A percentile compares a stretch with the other conserved stretches of the same genome.
These are phyloP conservation scores for Aspergillus amoenus DNA, from an alignment of 2,329 filamentous ascomycete genomes.

Conservation along the genomic window DNA sequence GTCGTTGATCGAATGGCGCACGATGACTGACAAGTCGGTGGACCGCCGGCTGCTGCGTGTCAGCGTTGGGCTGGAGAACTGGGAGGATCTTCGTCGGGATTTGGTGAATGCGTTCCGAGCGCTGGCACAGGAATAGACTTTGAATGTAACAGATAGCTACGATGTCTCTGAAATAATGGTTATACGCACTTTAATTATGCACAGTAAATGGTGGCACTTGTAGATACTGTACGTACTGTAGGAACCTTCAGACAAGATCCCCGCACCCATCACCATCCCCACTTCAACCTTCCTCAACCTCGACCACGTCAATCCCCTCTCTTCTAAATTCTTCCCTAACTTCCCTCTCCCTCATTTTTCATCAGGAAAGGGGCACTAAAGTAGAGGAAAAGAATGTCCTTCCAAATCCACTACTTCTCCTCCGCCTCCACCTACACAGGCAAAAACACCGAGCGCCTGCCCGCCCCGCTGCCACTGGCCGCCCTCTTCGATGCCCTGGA, in stretches of 20 bases:
- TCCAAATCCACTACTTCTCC: conserved; percentile 49
- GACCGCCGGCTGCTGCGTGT: conserved; percentile 73
- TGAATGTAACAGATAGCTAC: background rate
- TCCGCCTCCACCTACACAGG: conserved; percentile 42
- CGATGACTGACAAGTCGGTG: conserved; percentile 76
- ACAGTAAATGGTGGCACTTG: background rate
- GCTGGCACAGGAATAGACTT: conserved; percentile 35
- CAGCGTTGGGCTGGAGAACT: conserved; percentile 82
- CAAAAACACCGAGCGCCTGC: conserved; percentile 40
- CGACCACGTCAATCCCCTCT: background rate
- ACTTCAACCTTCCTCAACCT: background rate
- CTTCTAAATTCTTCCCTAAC: background rate
- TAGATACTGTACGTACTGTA: too few relatives aligned
- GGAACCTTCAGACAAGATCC: background rate
- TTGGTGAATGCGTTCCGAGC: conserved; percentile 65
- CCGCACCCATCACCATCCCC: background rate
- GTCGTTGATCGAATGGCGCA: conserved; percentile 93
- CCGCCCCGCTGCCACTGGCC: conserved; percentile 41
- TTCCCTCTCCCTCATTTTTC: background rate
- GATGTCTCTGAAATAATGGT: background rate
- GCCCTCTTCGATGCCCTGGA: conserved; percentile 41
- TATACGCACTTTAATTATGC: background rate
- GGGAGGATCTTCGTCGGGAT: conserved; percentile 80
- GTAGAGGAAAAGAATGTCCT: conserved; percentile 18
- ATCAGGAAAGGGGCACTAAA: background rate